phyloP scores from a whole-genome alignment of 2,329 filamentous ascomycete genomes.

The Colletotrichum sp. region DNA sequence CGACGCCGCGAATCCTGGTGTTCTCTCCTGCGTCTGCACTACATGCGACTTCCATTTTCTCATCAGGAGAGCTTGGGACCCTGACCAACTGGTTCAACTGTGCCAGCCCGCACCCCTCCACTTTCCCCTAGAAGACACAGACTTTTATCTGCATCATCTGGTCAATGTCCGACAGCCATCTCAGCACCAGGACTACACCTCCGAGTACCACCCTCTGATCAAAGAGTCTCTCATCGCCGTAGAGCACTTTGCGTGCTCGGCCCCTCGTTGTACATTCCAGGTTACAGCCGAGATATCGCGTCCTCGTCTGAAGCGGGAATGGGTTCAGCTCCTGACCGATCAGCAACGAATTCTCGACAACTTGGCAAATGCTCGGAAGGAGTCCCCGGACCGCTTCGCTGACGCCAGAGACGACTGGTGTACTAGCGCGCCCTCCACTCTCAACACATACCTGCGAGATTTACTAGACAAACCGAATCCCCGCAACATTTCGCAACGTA shows the following conservation, averaged over 20 bases:
- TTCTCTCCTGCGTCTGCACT: conserved; percentile 43
- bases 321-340: conserved; percentile 51
- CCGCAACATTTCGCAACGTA: conserved; percentile 58
- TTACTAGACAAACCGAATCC: conserved; percentile 40
- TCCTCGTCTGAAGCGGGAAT: conserved; percentile 50
- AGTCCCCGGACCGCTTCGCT: conserved; percentile 55
- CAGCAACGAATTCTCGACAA: conserved; percentile 46
- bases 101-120: conserved; percentile 28
- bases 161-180: not conserved
- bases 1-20: conserved; percentile 25
- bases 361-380: conserved; percentile 40
- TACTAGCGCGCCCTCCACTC: conserved; percentile 45
- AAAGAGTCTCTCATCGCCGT: conserved; percentile 33
- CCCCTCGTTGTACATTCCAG: conserved; percentile 44
- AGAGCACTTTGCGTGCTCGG: conserved; percentile 40
- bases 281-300: conserved; percentile 53
- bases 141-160: conserved; percentile 19
- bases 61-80: conserved; percentile 40
- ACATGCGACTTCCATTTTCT: conserved; percentile 48
- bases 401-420: conserved; percentile 46
- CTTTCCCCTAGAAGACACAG: not conserved
- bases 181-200: not conserved
- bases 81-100: conserved; percentile 27
- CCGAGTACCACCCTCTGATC: conserved; percentile 16
- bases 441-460: conserved; percentile 59